phyloP scores from a whole-genome alignment of 2,329 filamentous ascomycete genomes.

The Coleophoma crateriformis region DNA sequence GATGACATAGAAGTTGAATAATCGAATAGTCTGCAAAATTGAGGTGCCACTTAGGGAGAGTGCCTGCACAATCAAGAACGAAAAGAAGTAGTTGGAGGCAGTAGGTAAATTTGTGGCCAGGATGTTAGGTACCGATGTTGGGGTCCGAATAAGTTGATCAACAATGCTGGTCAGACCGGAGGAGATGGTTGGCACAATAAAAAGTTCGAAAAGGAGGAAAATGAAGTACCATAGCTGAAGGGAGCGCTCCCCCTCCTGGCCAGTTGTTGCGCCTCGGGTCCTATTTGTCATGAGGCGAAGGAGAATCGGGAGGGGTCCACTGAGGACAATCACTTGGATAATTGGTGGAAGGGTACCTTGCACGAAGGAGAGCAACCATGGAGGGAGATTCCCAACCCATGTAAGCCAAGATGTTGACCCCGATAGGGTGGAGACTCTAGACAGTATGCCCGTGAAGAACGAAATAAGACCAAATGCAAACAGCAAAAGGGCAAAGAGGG shows the following conservation, averaged over 20 bases:
- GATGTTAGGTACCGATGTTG: slow-evolving; percentile 14
- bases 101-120: slow-evolving; percentile 20
- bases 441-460: slow-evolving; percentile 12
- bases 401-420: slow-evolving; percentile 11
- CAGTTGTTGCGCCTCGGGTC: slow-evolving; percentile 17
- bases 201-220: slow-evolving; percentile 18
- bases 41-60: slow-evolving; percentile 3
- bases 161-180: slow-evolving; percentile 22
- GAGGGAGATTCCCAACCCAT: slow-evolving; percentile 10
- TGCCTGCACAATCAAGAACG: slow-evolving; percentile 18
- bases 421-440: slow-evolving; percentile 9
- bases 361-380: slow-evolving; percentile 11
- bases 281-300: slow-evolving; percentile 16
- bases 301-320: slow-evolving; percentile 17
- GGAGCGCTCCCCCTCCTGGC: slow-evolving; percentile 16
- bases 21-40: slow-evolving; percentile 7
- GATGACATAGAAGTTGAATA: slow-evolving; percentile 7
- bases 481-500: slow-evolving; percentile 8
- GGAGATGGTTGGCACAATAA: slow-evolving; percentile 18
- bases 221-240: slow-evolving; percentile 21
- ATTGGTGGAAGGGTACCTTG: slow-evolving; percentile 15
- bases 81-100: slow-evolving; percentile 21
- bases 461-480: slow-evolving; percentile 12
- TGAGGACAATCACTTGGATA: slow-evolving; percentile 20
- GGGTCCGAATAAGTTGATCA: slow-evolving; percentile 12